Base-by-base conservation (phyloP, 2,329 filamentous ascomycete genomes). In the Phaeomoniella chlamydospora region DNA sequence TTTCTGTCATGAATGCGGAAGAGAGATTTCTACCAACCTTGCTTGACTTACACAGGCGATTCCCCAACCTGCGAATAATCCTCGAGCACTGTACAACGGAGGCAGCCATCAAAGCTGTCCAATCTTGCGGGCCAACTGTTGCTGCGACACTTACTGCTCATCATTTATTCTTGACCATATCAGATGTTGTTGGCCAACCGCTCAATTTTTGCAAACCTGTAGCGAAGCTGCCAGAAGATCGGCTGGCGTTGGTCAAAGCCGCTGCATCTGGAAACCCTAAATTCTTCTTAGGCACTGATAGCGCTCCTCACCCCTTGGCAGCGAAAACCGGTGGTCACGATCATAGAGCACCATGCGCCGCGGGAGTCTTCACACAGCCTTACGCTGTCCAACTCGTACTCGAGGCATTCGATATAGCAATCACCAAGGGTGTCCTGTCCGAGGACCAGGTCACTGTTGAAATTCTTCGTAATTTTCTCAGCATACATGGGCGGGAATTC, bases 101-200 rank as follows among this genome's bases (percentile, higher is more conserved):
- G 1, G 83, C 80, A 1, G 87, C 86, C 0, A 66, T 94, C 3
- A 73, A 80, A 43, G 77, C 84, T 1, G 87, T 94, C 22, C 69
- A 71, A 44, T 64, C 72, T 11, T 92, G 85, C 50, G 84, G 85
- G 0, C 71, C 77, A 13, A 81, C 72, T 3, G 88, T 94, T 15
- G 79, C 72, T 0, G 78, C 70, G 3, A 88, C 82, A 6, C 85
- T 93, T 45, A 94, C 86, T 0, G 82, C 84, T 2, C 86, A 94
- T 51, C 86, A 94, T 50, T 65, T 93, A 15, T 85, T 74, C 45
- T 68, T 94, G 18, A 84, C 80, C 10, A 75, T 83, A 12, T 80
- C 90, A 48, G 77, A 86, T 47, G 80, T 78, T 64, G 73, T 75
- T 14, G 64, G 65, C 36, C 72, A 81, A 48, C 70, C 86, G 51